These are phyloP conservation scores for Fusarium cyanostomum DNA, from an alignment of 2,329 filamentous ascomycete species.

Conservation along the genomic window DNA sequence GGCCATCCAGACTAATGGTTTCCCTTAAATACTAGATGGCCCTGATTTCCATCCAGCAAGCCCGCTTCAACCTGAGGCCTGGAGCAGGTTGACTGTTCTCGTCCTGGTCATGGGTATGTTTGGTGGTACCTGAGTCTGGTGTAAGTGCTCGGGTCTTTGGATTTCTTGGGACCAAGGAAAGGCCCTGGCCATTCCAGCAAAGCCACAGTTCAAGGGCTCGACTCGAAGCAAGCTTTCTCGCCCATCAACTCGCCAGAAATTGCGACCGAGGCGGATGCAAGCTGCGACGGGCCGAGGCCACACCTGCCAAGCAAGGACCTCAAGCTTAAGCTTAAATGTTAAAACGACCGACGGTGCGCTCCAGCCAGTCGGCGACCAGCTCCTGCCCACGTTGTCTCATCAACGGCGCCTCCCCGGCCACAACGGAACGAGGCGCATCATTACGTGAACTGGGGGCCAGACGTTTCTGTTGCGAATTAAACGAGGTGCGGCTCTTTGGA, in stretches of 20 bases:
- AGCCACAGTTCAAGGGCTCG: too few species aligned
- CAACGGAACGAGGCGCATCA: not conserved
- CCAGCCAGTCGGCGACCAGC: not conserved
- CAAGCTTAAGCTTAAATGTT: slow-evolving; percentile 7
- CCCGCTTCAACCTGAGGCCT: not conserved
- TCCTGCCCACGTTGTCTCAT: not conserved
- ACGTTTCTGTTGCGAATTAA: slow-evolving; percentile 2
- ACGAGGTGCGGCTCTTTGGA: slow-evolving; percentile 9
- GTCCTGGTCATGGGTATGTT: too few species aligned
- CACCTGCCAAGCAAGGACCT: not conserved
- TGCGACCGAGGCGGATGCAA: not conserved
- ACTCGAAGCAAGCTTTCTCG: not conserved
- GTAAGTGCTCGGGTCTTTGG: not conserved
- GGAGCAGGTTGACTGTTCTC: not conserved
- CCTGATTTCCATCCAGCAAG: not conserved
- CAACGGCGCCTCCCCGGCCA: too few species aligned
- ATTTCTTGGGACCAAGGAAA: not conserved
- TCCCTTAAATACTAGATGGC: slow-evolving; percentile 15
- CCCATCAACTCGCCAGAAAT: too few species aligned
- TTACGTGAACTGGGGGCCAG: slow-evolving; percentile 9
- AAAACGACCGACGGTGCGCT: not conserved
- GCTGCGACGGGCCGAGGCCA: slow-evolving; percentile 2
- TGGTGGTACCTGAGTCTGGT: not conserved
- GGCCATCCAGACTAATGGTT: slow-evolving; percentile 19
- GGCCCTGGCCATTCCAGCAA: too few species aligned